Conservation (phyloP, 805 yeast genomes). For the Ogataea dorogensis region DNA sequence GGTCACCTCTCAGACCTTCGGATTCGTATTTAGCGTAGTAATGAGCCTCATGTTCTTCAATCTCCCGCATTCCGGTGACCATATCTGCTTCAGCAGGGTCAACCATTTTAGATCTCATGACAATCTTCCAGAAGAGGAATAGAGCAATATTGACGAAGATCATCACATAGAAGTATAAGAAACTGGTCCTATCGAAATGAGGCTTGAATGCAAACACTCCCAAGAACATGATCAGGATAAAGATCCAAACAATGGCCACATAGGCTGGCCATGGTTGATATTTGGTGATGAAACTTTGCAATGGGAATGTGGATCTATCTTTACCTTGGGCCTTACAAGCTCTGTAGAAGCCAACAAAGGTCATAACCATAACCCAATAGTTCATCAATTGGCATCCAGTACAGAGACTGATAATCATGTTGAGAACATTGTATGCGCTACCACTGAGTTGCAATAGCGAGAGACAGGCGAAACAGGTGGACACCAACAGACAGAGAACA, state of each 20-base stretch:
- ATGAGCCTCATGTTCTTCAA: slow-evolving; percentile 47
- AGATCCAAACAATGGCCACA: slow-evolving; percentile 30
- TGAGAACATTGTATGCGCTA: slow-evolving; percentile 29
- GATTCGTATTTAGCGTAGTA: slow-evolving; percentile 19
- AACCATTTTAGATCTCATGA: slow-evolving; percentile 39
- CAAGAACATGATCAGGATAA: slow-evolving; percentile 36
- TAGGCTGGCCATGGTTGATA: slow-evolving; percentile 38
- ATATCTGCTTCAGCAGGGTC: slow-evolving; percentile 48
- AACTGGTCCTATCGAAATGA: slow-evolving; percentile 37
- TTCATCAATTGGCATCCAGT: slow-evolving; percentile 32
- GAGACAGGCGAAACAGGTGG: slow-evolving; percentile 29
- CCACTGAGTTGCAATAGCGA: slow-evolving; percentile 37
- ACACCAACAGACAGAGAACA: slow-evolving; percentile 37
- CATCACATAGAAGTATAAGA: slow-evolving; percentile 45
- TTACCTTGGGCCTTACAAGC: slow-evolving; percentile 59
- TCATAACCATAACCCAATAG: slow-evolving; percentile 37
- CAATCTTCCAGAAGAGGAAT: slow-evolving; percentile 37
- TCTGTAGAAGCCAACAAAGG: slow-evolving; percentile 61
- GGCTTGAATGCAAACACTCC: slow-evolving; percentile 44
- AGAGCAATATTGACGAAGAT: slow-evolving; percentile 40
- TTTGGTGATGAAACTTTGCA: slow-evolving; percentile 46
- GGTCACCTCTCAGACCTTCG: background rate
- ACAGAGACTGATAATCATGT: slow-evolving; percentile 33
- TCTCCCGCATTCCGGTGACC: slow-evolving; percentile 43
- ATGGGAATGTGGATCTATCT: slow-evolving; percentile 43